Conservation (phyloP, 225 moss, liverwort and hornwort species). For the Thuidium tamariscinum region DNA sequence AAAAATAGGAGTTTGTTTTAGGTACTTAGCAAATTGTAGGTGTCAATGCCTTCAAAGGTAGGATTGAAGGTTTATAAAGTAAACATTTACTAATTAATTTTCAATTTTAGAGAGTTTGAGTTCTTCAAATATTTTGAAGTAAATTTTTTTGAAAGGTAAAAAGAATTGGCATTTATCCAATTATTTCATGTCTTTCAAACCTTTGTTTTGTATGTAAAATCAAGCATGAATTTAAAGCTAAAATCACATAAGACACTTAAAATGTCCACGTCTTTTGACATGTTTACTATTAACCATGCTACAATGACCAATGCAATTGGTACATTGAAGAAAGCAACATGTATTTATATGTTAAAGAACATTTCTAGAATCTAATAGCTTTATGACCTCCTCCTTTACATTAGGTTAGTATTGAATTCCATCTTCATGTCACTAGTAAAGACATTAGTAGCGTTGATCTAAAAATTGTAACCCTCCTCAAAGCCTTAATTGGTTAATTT, state of each 20-base stretch:
- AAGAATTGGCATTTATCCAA: not conserved
- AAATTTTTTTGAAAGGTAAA: not conserved
- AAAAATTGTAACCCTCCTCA: rapidly evolving
- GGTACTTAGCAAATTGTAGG: not conserved
- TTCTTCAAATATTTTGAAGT: not conserved
- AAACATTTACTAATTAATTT: not conserved
- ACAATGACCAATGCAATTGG: not conserved
- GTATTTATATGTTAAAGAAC: rapidly evolving
- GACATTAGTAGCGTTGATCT: rapidly evolving
- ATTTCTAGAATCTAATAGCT: rapidly evolving
- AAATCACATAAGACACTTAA: not conserved
- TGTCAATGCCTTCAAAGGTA: rapidly evolving
- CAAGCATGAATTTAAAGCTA: not conserved
- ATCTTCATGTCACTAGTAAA: not conserved
- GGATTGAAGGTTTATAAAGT: not conserved
- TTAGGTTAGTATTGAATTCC: not conserved
- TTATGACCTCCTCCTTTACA: not conserved
- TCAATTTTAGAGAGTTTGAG: not conserved
- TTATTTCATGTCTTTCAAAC: rapidly evolving
- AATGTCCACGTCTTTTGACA: rapidly evolving
- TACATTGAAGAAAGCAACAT: not conserved
- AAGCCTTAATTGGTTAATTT: not conserved
- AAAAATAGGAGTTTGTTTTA: not conserved
- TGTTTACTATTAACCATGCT: rapidly evolving
- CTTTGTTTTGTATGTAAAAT: not conserved